Evolutionary conservation across 1,284 basidiomycete species (phyloP).

Genomic region (Boletellus deceptivus): DNA sequence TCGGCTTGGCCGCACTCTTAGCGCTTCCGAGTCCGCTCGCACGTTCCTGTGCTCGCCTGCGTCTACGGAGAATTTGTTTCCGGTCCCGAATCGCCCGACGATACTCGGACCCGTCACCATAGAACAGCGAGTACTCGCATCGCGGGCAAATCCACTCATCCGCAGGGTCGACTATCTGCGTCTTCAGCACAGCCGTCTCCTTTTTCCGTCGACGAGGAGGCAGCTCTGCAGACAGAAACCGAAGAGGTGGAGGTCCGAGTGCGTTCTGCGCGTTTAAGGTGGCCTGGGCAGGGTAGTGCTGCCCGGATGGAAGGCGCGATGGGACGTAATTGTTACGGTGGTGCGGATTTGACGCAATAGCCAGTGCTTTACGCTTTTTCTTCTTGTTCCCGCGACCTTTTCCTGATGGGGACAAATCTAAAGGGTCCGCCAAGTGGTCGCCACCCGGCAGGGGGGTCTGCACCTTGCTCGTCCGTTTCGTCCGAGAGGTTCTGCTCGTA

Average conservation of each 20-base stretch:
- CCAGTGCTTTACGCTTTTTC: constrained; percentile 83
- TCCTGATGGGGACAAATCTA: constrained; percentile 38
- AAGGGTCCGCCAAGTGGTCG: constrained; percentile 37
- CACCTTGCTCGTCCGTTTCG: constrained; percentile 42
- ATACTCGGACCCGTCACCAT: constrained; percentile 67
- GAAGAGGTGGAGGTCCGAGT: constrained; percentile 57
- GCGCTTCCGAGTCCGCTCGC: constrained; percentile 43
- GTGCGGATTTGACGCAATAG: constrained; percentile 88
- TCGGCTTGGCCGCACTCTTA: constrained; percentile 31
- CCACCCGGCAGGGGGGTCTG: constrained; percentile 30
- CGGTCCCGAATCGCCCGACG: constrained; percentile 66
- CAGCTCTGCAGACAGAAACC: constrained; percentile 67
- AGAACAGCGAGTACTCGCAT: constrained; percentile 86
- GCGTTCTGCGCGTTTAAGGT: constrained; percentile 44
- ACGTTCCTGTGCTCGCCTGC: constrained; percentile 74
- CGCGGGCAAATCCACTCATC: constrained; percentile 90
- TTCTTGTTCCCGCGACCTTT: constrained; percentile 62
- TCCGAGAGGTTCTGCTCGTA: constrained; percentile 24
- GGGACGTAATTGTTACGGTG: constrained; percentile 87
- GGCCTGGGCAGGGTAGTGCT: constrained; percentile 38
- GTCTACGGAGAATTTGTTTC: constrained; percentile 74
- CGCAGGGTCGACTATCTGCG: constrained; percentile 55
- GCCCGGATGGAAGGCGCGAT: constrained; percentile 64
- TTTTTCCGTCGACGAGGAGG: constrained; percentile 47
- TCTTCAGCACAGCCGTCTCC: constrained; percentile 25